Evolutionary conservation across 768 basidiomycete genomes (phyloP).

Genomic region (Boletus coccyginus): DNA sequence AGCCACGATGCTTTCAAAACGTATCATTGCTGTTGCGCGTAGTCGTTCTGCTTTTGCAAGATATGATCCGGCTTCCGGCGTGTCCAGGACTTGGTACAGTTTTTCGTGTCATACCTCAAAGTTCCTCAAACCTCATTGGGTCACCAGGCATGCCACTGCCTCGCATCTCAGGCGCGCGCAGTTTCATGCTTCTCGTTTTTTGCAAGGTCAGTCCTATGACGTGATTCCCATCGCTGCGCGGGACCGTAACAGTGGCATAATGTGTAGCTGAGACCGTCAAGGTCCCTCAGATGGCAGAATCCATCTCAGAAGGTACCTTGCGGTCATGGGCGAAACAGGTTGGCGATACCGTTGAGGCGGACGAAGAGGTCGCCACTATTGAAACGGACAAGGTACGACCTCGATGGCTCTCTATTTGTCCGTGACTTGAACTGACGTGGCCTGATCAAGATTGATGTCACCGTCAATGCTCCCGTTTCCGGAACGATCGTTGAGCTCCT

Average conservation of each 20-base stretch:
- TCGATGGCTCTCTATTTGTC: not conserved
- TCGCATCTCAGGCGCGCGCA: constrained; percentile 50
- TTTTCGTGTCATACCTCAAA: not conserved
- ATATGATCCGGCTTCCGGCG: constrained; percentile 29
- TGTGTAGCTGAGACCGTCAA: constrained; percentile 83
- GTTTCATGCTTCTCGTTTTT: constrained; percentile 67
- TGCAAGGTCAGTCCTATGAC: constrained; percentile 54
- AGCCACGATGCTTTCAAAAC: constrained; percentile 65
- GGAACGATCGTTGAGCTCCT: constrained; percentile 87
- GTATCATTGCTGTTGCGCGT: constrained; percentile 61
- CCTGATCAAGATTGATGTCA: constrained; percentile 81
- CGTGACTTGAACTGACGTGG: not conserved
- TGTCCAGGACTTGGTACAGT: constrained; percentile 51
- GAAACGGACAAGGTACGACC: constrained; percentile 91
- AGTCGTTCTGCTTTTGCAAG: constrained; percentile 49
- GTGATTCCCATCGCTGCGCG: constrained; percentile 5
- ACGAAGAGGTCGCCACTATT: constrained; percentile 97
- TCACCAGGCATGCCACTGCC: constrained; percentile 44
- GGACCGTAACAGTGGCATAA: constrained; percentile 9
- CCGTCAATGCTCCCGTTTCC: constrained; percentile 88
- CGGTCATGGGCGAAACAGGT: constrained; percentile 93
- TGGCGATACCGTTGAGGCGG: constrained; percentile 84
- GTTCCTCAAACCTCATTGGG: constrained; percentile 1
- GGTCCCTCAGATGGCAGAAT: constrained; percentile 97
- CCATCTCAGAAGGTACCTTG: constrained; percentile 95